Base-by-base conservation (phyloP, 176 grass and related monocot species). In the Musa troglodytarum region DNA sequence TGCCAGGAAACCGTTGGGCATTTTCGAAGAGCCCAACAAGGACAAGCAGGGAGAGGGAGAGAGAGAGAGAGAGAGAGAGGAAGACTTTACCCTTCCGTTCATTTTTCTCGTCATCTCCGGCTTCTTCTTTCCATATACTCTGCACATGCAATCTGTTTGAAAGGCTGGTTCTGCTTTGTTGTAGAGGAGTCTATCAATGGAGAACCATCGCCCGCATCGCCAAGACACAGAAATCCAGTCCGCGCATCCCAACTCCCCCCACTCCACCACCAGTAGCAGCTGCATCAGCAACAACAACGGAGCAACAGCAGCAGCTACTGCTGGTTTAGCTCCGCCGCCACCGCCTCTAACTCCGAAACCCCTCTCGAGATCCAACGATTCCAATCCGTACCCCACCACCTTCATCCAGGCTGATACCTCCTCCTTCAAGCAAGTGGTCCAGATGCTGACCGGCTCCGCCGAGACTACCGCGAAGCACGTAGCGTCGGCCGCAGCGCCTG, bases 371-470 rank as follows among this genome's bases (percentile, higher is more conserved):
- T 89, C 90, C 71, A 87, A 88, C 79, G 90, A 96, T 24, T 85
- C 83, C 54, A 85, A 87, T 15, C 87, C 89, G 0, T 90, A 86
- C 66, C 89, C 93, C 59, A 96, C 93, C 74, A 96, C 93, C 77
- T 96, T 96, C 77, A 83, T 96, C 23, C 93, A 96, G 72, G 90
- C 93, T 20, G 93, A 96, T 83, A 79, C 87, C 68, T n/a, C 87
- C 53, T 90, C 93, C 52, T 96, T 96, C 85, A 96, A 96, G 87
- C 89, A 92, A 77, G 89, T 96, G 56, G 93, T 96, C 78, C 93
- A 96, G 86, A 92, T 96, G 93, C 93, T 96, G 61, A 96, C 93
- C 64, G 93, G 93, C 73, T 81, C 89, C 58, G 80, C 88, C 56
- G 83, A 76, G 64, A 66, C 80, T 70, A 16, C 1, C 72, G 55